Evolutionary conservation across 2,329 filamentous ascomycete species (phyloP).

Genomic region (Fusarium begoniae): DNA sequence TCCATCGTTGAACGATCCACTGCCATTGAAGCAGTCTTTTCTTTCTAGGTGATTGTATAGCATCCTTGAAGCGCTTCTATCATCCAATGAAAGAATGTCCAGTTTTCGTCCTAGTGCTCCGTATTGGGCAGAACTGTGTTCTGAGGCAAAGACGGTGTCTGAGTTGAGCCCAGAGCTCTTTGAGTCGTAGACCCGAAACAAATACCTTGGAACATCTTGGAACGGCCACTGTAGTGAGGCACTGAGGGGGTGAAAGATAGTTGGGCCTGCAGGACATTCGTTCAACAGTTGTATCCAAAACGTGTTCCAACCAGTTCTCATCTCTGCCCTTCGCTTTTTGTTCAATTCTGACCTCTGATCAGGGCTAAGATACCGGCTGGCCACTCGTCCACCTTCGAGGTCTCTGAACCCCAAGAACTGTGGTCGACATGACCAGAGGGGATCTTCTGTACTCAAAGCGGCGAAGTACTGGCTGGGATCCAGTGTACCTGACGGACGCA

Average conservation of each 20-base stretch:
- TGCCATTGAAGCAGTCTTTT: accelerated
- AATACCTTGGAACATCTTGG: not conserved
- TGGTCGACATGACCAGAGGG: too few relatives aligned
- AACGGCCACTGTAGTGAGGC: too few relatives aligned
- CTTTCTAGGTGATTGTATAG: accelerated
- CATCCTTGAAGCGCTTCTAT: accelerated
- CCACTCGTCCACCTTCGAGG: too few relatives aligned
- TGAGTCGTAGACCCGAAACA: not conserved
- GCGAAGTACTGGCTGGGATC: not conserved
- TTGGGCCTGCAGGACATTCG: too few relatives aligned
- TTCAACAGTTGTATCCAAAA: too few relatives aligned
- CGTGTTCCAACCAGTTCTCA: too few relatives aligned
- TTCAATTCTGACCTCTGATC: too few relatives aligned
- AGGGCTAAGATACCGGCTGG: too few relatives aligned
- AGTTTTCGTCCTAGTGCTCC: not conserved
- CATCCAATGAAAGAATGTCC: not conserved
- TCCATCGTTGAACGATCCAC: accelerated
- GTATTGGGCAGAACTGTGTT: not conserved
- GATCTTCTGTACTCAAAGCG: too few relatives aligned
- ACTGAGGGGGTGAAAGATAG: too few relatives aligned
- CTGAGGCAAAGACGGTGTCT: not conserved
- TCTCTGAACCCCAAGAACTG: too few relatives aligned
- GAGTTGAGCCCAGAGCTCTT: not conserved
- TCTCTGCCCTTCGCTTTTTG: too few relatives aligned
- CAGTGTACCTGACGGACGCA: not conserved